Conservation (phyloP, 2,329 filamentous ascomycete genomes). For the Talaromyces sp. region DNA sequence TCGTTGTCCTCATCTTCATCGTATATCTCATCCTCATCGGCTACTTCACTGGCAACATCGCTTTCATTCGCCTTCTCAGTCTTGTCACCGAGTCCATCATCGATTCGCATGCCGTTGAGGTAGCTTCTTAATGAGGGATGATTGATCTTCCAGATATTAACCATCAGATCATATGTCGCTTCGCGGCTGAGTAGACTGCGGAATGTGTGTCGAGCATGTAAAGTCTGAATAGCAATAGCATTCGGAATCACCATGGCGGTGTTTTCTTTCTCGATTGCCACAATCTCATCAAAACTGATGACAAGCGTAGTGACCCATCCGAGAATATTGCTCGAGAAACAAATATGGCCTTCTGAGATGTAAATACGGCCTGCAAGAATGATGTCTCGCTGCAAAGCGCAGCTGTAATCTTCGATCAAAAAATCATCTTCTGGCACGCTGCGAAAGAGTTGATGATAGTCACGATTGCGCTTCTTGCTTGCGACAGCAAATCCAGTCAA, state of each 20-base stretch:
- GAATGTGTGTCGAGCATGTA: conserved; percentile 94
- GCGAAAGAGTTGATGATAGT: conserved; percentile 90
- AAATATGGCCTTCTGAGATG: conserved; percentile 94
- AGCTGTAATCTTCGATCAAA: conserved; percentile 97
- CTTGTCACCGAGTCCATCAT: conserved; percentile 80
- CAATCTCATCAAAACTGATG: conserved; percentile 96
- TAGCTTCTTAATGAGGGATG: conserved; percentile 90
- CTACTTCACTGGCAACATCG: conserved; percentile 71
- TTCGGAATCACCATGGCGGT: conserved; percentile 96
- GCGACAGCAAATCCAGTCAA: conserved; percentile 94
- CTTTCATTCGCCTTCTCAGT: conserved; percentile 73
- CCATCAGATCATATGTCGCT: conserved; percentile 92
- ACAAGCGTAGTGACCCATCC: conserved; percentile 97
- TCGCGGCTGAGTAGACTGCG: conserved; percentile 92
- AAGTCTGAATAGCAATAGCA: conserved; percentile 90
- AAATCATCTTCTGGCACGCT: conserved; percentile 98
- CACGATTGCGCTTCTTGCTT: conserved; percentile 90
- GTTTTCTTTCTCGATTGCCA: conserved; percentile 93
- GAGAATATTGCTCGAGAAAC: conserved; percentile 98
- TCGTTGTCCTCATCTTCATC: conserved; percentile 52
- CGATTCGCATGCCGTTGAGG: conserved; percentile 79
- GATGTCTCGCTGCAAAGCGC: conserved; percentile 91
- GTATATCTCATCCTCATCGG: conserved; percentile 64
- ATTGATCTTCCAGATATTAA: conserved; percentile 97
- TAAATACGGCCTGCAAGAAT: conserved; percentile 90